A percentile compares a stretch with the other conserved stretches of the same genome.
phyloP scores from a whole-genome alignment of 805 yeast species.

The Saccharomycopsis babjevae region DNA sequence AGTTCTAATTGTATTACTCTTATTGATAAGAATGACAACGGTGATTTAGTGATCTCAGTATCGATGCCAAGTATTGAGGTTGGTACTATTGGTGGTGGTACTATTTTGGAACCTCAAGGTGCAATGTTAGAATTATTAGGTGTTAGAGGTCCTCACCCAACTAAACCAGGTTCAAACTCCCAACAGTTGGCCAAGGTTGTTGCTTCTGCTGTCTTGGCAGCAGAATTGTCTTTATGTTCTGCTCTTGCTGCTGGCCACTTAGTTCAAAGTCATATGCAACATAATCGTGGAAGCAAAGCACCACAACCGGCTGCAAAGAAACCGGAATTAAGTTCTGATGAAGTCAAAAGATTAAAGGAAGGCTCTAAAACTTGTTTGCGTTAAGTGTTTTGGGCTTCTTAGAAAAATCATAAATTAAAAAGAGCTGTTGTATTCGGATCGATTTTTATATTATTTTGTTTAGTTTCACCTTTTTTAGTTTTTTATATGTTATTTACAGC shows the following conservation, averaged over 20 bases:
- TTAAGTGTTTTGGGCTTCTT: neutral
- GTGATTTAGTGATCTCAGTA: conserved; percentile 85
- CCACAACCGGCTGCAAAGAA: conserved; percentile 21
- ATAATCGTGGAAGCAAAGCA: conserved; percentile 36
- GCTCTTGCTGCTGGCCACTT: conserved; percentile 98
- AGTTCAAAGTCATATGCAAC: conserved; percentile 95
- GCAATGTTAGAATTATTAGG: conserved; percentile 93
- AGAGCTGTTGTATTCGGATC: neutral
- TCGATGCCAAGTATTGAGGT: conserved; percentile 99
- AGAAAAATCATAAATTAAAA: neutral
- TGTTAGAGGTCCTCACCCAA: conserved; percentile 91
- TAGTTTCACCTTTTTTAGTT: neutral
- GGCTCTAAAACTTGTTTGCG: conserved; percentile 57
- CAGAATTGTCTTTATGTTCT: conserved; percentile 86
- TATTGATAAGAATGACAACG: conserved; percentile 68
- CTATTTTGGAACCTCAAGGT: conserved; percentile 92
- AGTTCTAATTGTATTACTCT: conserved; percentile 94
- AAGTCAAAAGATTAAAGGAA: conserved; percentile 45
- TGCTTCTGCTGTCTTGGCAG: conserved; percentile 92
- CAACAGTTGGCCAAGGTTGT: conserved; percentile 85
- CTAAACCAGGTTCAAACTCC: conserved; percentile 90
- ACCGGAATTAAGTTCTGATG: conserved; percentile 23
- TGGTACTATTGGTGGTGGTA: conserved; percentile 99
- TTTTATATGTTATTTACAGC: neutral
- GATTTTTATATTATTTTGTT: neutral